phyloP scores from a whole-genome alignment of 257 asterid species.

The Leonotis leonurus region DNA sequence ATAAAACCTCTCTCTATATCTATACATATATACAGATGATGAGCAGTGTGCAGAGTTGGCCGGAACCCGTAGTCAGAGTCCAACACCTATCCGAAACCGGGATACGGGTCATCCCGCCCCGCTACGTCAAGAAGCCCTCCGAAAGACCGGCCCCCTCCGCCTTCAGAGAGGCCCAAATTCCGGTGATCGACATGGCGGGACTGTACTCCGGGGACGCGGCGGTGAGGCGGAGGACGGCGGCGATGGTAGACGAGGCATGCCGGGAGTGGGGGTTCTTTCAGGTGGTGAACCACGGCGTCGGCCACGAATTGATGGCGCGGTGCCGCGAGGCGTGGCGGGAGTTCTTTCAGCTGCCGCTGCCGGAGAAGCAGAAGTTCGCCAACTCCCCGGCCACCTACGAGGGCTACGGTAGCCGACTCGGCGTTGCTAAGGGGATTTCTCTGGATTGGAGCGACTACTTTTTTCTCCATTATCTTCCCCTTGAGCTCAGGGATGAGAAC shows the following conservation, averaged over 20 bases:
- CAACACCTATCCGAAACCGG: too few species aligned
- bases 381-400: constrained; percentile 74
- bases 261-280: constrained; percentile 93
- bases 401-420: constrained; percentile 89
- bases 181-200: too few species aligned
- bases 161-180: too few species aligned
- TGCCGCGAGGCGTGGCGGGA: constrained; percentile 58
- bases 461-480: constrained; percentile 61
- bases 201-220: constrained; percentile 33
- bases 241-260: constrained; percentile 47
- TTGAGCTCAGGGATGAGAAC: constrained; percentile 32
- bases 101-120: too few species aligned
- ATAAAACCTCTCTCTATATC: too few species aligned
- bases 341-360: constrained; percentile 64
- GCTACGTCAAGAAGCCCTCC: too few species aligned
- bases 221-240: constrained; percentile 23
- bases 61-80: too few species aligned
- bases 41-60: too few species aligned
- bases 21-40: too few species aligned
- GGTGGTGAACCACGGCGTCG: constrained; percentile 79
- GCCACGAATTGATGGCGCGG: constrained; percentile 42
- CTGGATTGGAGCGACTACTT: constrained; percentile 95
- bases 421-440: constrained; percentile 54
- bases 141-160: too few species aligned
- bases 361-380: constrained; percentile 56